phyloP scores from a whole-genome alignment of 495 filamentous ascomycete genomes.

The Aspergillus olivimuriae region DNA sequence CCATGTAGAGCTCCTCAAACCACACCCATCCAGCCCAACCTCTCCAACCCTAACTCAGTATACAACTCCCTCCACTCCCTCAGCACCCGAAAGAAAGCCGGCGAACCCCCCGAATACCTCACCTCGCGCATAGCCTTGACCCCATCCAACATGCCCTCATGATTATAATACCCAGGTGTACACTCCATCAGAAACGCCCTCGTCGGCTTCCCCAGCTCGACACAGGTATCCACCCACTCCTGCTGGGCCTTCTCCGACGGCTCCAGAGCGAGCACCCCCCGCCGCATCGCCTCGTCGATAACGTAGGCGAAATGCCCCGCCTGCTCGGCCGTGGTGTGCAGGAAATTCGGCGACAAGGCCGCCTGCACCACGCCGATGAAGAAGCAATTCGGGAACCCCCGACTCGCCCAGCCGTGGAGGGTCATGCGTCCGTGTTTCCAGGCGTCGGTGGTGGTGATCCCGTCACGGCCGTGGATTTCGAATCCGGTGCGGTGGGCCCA shows the following conservation, averaged over 20 bases:
- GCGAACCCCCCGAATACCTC: background rate
- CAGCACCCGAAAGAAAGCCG: background rate
- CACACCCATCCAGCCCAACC: too few relatives aligned
- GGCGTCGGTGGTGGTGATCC: background rate
- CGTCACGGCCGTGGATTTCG: constrained; percentile 23
- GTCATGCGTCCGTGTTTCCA: constrained; percentile 25
- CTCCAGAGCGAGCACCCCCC: background rate
- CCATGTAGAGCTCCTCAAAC: too few relatives aligned
- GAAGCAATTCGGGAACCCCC: constrained; percentile 51
- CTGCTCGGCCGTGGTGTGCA: constrained; percentile 31
- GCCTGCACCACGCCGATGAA: constrained; percentile 35
- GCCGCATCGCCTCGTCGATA: constrained; percentile 17
- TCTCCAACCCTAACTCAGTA: too few relatives aligned
- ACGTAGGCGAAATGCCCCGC: constrained; percentile 39
- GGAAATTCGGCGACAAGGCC: constrained; percentile 30
- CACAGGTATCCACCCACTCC: background rate
- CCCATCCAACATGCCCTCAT: background rate
- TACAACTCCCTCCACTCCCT: background rate
- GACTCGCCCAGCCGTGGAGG: constrained; percentile 39
- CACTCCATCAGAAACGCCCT: background rate
- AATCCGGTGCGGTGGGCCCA: constrained; percentile 29
- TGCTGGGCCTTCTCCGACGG: background rate
- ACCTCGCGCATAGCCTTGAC: background rate
- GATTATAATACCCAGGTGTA: constrained; percentile 1
- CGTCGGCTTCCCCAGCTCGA: constrained; percentile 8